Evolutionary conservation across 208 protist species (phyloP), one percentile per base, ranked within the genome.

Genomic region (Balamuthia mandrillaris): DNA sequence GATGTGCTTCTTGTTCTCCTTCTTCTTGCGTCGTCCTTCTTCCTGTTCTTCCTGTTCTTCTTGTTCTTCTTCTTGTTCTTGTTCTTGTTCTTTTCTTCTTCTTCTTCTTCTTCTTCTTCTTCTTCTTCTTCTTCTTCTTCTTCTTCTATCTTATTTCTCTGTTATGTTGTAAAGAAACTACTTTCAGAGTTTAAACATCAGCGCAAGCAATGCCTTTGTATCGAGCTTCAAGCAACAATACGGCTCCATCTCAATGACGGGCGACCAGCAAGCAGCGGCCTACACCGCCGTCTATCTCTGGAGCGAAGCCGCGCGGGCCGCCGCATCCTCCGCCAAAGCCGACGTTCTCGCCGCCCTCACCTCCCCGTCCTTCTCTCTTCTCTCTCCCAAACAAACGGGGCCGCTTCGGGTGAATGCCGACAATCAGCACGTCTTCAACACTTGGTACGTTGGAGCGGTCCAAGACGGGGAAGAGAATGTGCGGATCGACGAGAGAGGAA

Each of bases 351-450:
- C 65, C 1, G 65, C 65, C 12, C 65, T 75, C 42, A 37, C 42
- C 16, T 27, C 18, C 39, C 27, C 52, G 9, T 52, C 65, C 24
- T n/a, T n/a, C n/a, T n/a, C n/a, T n/a, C 10, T 75, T 5, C 31
- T 2, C 3, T 47, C 39, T 6, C 65, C 65, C 35, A n/a, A n/a
- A n/a, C n/a, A n/a, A n/a, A 75, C 52, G 65, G 65, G 65, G 27
- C 6, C 7, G 3, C 42, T 75, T 21, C 31, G 24, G 42, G 65
- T 75, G 60, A 45, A 31, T 1, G 65, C 65, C 27, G 37, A 16
- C 10, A 75, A 75, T 44, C 65, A 75, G 42, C 65, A 75, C 65
- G 52, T 44, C 65, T n/a, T 75, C 65, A 75, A 75, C 42, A 37
- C 65, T 12, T 75, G 65, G 65, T 75, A 75, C 21, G 18, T 75